phyloP scores from a whole-genome alignment of 2,329 filamentous ascomycete genomes.

The Lachnellula willkommii region DNA sequence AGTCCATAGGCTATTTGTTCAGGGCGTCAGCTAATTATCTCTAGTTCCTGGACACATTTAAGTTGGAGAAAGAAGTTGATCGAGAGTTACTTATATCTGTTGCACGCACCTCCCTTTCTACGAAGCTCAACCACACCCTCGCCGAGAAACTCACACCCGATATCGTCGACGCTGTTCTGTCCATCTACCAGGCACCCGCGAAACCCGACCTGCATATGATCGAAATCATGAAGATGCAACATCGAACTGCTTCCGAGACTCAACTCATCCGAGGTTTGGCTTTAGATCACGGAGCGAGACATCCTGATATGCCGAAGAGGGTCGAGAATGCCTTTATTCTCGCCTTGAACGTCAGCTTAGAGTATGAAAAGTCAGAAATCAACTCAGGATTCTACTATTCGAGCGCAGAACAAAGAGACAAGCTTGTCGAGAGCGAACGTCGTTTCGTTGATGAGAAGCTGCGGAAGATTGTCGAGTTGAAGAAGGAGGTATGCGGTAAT shows the following conservation, averaged over 20 bases:
- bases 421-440: constrained; percentile 95
- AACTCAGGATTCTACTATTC: constrained; percentile 99
- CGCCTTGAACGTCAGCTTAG: constrained; percentile 90
- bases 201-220: constrained; percentile 99
- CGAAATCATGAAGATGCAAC: constrained; percentile 99
- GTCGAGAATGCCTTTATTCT: constrained; percentile 94
- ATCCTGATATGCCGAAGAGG: constrained; percentile 97
- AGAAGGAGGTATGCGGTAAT: constrained; percentile 93
- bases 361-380: constrained; percentile 99
- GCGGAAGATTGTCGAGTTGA: constrained; percentile 94
- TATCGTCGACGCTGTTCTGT: constrained; percentile 92
- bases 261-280: constrained; percentile 91
- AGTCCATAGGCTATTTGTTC: not conserved
- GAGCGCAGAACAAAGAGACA: constrained; percentile 92
- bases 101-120: constrained; percentile 87
- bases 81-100: constrained; percentile 90
- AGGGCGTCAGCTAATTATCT: constrained; percentile 11
- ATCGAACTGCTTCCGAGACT: constrained; percentile 91
- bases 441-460: constrained; percentile 94
- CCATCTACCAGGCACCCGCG: constrained; percentile 81
- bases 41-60: constrained; percentile 90
- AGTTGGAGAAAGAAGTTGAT: constrained; percentile 81
- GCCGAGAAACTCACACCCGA: constrained; percentile 88
- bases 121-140: constrained; percentile 85
- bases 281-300: constrained; percentile 89